Evolutionary conservation across 768 basidiomycete genomes (phyloP), one percentile per base, ranked within the genome.

Genomic region (Suillus fuscotomentosus): DNA sequence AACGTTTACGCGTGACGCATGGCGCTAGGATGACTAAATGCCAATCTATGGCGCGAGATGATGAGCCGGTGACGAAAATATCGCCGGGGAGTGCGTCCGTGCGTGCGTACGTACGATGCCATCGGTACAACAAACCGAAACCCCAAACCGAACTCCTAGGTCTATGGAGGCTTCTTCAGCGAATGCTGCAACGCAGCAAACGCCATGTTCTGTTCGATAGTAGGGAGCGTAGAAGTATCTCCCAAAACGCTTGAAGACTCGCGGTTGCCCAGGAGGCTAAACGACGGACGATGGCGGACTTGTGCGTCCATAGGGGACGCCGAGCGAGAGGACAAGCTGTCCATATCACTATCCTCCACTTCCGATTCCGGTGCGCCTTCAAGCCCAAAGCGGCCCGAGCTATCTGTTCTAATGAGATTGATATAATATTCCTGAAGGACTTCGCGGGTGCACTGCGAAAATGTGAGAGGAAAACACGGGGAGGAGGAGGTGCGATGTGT

Each of bases 361-460:
- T 74, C 76, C 39, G 70, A 71, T 47, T 78, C 75, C 22, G 45
- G 13, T 38, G 80, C 71, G 24, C 86, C 85, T 41, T 75, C 75
- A 70, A 90, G 82, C 66, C 79, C 75, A 71, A 82, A 92, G 63
- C 76, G 77, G 66, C 85, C 87, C 27, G 78, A 78, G 74, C 86
- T 90, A 75, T 96, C 90, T 13, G 94, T 93, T 63, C 91, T 86
- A 64, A 95, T 91, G 72, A 98, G 91, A 74, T 92, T 97, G 79
- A 92, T 82, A 81, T 97, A 97, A 78, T 97, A 98, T 71, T 94
- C 89, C 77, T 97, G 92, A 48, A 97, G 86, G 69, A 93, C 83
- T 70, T 96, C 94, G 67, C 90, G 87, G 24, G 92, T 94, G 81
- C 92, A 94, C 95, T 97, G 80, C 15, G n/a, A 39, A 56, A 41